These are phyloP conservation scores for Solanum sejunctum DNA, from an alignment of 257 asterid species.

Conservation along the genomic window DNA sequence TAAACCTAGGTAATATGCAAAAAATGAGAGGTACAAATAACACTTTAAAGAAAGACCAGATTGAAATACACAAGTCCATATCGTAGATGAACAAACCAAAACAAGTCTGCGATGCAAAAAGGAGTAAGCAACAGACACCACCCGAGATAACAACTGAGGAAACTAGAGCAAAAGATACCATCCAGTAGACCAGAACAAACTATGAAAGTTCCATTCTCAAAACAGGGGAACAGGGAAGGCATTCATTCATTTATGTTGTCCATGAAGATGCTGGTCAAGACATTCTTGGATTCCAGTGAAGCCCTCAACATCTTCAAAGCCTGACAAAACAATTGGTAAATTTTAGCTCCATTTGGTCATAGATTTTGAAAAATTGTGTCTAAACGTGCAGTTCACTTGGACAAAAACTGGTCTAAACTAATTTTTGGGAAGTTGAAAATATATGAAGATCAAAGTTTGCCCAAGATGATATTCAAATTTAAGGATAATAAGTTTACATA, in stretches of 20 bases:
- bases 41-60: background rate
- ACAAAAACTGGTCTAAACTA: no score
- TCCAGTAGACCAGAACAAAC: background rate
- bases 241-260: background rate
- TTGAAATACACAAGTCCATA: background rate
- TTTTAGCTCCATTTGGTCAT: no score
- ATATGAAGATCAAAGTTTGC: no score
- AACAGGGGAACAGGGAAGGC: background rate
- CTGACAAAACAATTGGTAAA: background rate
- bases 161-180: background rate
- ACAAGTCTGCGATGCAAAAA: background rate
- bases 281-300: background rate
- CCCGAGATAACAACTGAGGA: background rate
- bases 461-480: no score
- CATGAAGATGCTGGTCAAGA: background rate
- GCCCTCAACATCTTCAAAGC: conserved; percentile 3
- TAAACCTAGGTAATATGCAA: background rate
- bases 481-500: background rate
- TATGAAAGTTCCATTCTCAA: background rate
- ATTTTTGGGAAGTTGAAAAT: no score
- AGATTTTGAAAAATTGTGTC: no score
- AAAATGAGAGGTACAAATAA: background rate
- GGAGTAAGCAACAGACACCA: background rate
- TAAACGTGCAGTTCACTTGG: no score
- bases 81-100: background rate